Evolutionary conservation across 768 basidiomycete species (phyloP).

Genomic region (Daedaleopsis nitida): DNA sequence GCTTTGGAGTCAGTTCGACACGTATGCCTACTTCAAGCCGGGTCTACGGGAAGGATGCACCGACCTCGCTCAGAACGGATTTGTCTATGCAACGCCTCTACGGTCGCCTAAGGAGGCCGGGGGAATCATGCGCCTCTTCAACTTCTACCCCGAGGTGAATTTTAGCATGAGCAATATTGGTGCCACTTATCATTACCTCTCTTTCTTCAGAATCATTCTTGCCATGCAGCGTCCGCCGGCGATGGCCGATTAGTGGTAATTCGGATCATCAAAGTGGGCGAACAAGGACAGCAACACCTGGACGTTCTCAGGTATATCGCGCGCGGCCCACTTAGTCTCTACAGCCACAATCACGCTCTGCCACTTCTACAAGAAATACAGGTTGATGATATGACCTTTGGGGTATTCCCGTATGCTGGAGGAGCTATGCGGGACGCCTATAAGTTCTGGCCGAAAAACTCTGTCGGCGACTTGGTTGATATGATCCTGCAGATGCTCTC

Average conservation of each 20-base stretch:
- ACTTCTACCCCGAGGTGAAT: too few relatives aligned
- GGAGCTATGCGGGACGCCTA: constrained; percentile 10
- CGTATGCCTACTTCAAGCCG: background rate
- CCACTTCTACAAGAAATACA: constrained; percentile 30
- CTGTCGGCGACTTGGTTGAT: constrained; percentile 33
- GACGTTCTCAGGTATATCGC: constrained; percentile 26
- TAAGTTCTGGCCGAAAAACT: constrained; percentile 31
- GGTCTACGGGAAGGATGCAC: background rate
- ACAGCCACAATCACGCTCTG: constrained; percentile 27
- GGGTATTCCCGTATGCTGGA: constrained; percentile 31
- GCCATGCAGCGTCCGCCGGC: background rate
- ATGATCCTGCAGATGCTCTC: constrained; percentile 34
- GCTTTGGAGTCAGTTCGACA: background rate
- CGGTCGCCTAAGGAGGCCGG: too few relatives aligned
- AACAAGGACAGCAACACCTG: constrained; percentile 11
- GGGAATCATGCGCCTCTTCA: too few relatives aligned
- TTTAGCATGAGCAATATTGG: background rate
- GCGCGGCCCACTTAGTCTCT: constrained; percentile 10
- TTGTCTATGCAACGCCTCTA: background rate
- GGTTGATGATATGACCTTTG: constrained; percentile 32
- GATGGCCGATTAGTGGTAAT: constrained; percentile 7
- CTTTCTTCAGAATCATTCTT: background rate
- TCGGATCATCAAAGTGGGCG: background rate
- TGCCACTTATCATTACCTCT: too few relatives aligned
- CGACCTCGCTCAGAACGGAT: background rate